Evolutionary conservation across 768 basidiomycete species (phyloP).

Genomic region (Melanogaster broomeanus): DNA sequence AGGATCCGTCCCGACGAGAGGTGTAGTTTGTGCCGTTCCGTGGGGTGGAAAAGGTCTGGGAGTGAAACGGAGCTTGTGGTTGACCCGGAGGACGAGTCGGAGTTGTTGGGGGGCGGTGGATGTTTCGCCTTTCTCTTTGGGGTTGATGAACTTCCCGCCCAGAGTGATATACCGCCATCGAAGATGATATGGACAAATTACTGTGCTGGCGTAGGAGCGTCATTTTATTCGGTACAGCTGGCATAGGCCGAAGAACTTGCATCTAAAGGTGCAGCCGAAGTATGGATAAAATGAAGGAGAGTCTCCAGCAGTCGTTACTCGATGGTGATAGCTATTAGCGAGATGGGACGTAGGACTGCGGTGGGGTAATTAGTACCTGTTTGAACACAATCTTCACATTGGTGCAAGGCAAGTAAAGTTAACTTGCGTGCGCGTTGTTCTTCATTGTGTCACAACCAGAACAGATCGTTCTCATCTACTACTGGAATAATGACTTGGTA

Average conservation of each 20-base stretch:
- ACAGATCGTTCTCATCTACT: no score
- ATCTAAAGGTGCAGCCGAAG: slow-evolving; percentile 40
- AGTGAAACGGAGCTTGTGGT: slow-evolving; percentile 39
- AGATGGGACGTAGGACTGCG: slow-evolving; percentile 38
- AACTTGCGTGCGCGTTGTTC: no score
- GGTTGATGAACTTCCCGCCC: background rate
- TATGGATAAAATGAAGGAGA: slow-evolving; percentile 54
- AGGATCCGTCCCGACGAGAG: slow-evolving; percentile 71
- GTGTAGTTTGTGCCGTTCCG: slow-evolving; percentile 72
- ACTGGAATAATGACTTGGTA: no score
- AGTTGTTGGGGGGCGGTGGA: slow-evolving; percentile 45
- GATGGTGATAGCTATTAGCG: slow-evolving; percentile 32
- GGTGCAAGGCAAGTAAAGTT: no score
- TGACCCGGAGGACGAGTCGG: slow-evolving; percentile 49
- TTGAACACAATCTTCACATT: no score
- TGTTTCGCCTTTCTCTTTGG: slow-evolving; percentile 70
- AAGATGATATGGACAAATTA: slow-evolving; percentile 29
- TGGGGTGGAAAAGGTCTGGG: slow-evolving; percentile 38
- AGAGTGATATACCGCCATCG: slow-evolving; percentile 20
- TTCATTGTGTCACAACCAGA: background rate
- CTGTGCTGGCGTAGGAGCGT: slow-evolving; percentile 13
- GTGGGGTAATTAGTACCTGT: no score
- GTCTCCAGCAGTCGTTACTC: slow-evolving; percentile 27
- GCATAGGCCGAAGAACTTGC: slow-evolving; percentile 50
- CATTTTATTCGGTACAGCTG: slow-evolving; percentile 44